Conservation (phyloP, 202 grass and related monocot species). For the Hordeum pubiflorum region DNA sequence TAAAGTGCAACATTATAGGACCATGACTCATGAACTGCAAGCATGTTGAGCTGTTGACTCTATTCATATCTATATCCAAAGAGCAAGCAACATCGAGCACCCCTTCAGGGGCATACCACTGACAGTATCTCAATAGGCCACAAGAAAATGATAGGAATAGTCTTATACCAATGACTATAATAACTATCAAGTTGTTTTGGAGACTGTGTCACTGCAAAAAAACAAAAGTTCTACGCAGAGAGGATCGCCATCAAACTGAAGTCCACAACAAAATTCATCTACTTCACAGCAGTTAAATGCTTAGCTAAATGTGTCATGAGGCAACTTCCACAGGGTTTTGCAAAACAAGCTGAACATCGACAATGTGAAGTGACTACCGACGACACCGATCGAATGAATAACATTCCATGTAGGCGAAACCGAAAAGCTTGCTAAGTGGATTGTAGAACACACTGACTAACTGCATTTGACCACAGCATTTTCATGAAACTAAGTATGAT, state of each 20-base stretch:
- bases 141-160: neutral
- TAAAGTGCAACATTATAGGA: neutral
- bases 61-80: neutral
- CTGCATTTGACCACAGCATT: neutral
- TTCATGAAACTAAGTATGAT: neutral
- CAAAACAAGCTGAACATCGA: neutral
- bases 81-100: neutral
- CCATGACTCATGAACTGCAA: neutral
- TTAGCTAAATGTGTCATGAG: neutral
- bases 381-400: neutral
- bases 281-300: neutral
- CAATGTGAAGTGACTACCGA: neutral
- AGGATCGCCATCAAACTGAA: neutral
- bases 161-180: neutral
- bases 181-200: neutral
- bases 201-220: neutral
- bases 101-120: neutral
- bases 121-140: neutral
- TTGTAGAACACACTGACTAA: neutral
- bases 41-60: neutral
- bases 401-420: neutral
- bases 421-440: neutral
- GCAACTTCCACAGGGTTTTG: neutral
- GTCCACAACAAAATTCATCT: neutral
- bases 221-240: neutral